These are phyloP conservation scores for Aphanoascus verrucosus DNA, from an alignment of 2,329 filamentous ascomycete genomes.

Conservation along the genomic window DNA sequence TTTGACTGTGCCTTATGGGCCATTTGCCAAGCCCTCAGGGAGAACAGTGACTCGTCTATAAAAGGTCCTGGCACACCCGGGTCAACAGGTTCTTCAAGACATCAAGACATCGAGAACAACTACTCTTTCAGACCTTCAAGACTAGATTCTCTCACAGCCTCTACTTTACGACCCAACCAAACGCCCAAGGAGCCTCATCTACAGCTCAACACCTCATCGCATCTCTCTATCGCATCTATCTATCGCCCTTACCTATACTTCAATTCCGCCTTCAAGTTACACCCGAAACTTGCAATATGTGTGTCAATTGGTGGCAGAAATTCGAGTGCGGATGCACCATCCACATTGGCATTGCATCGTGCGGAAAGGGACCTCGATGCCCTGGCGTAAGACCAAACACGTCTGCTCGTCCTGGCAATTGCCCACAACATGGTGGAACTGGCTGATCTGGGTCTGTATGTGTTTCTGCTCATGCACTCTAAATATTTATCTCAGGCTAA, in stretches of 20 bases:
- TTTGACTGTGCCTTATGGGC: slow-evolving; percentile 2
- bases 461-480: neutral
- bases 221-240: neutral
- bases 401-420: slow-evolving; percentile 4
- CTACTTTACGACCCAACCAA: neutral
- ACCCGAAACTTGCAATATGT: slow-evolving; percentile 7
- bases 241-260: neutral
- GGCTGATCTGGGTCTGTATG: neutral
- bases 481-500: neutral
- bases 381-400: neutral
- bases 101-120: neutral
- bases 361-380: neutral
- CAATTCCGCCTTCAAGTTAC: neutral
- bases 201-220: no score
- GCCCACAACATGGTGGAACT: slow-evolving; percentile 5
- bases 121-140: neutral
- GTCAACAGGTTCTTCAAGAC: neutral
- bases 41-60: slow-evolving; percentile 2
- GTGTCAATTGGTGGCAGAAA: slow-evolving; percentile 15
- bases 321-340: slow-evolving; percentile 15
- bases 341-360: slow-evolving; percentile 1
- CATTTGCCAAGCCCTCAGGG: slow-evolving; percentile 1
- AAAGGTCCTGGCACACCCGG: slow-evolving; percentile 2
- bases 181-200: no score
- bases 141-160: no score